Conservation (phyloP, 345 rosid species). For the Boechera retrofracta region DNA sequence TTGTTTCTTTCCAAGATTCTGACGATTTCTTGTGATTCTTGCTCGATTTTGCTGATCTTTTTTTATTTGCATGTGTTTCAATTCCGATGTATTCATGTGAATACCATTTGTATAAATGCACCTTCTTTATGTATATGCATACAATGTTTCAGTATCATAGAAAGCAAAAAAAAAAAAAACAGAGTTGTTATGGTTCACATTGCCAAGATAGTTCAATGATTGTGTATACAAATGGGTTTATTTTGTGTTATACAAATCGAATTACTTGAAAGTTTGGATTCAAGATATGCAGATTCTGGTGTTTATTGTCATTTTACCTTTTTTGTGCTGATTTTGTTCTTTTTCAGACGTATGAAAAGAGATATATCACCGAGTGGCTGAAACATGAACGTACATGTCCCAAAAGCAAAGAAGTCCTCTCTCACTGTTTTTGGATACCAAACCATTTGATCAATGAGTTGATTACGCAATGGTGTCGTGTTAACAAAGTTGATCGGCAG, state of each 20-base stretch:
- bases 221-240: too few relatives aligned
- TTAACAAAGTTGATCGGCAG: constrained; percentile 45
- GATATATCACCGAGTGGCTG: constrained; percentile 53
- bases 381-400: constrained; percentile 57
- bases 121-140: constrained; percentile 2
- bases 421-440: constrained; percentile 51
- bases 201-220: background rate
- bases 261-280: background rate
- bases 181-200: constrained; percentile 34
- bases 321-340: constrained; percentile 15
- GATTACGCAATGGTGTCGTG: constrained; percentile 59
- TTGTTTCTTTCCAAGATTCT: background rate
- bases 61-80: background rate
- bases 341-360: constrained; percentile 63
- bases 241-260: too few relatives aligned
- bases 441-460: constrained; percentile 43
- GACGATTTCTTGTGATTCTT: constrained; percentile 2
- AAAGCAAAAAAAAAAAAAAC: background rate
- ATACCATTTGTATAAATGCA: background rate
- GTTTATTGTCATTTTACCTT: background rate
- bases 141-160: background rate
- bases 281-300: background rate
- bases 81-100: background rate
- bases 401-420: constrained; percentile 49
- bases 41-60: background rate